Evolutionary conservation across 2,329 filamentous ascomycete genomes (phyloP), one percentile per base, ranked within the genome.

Genomic region (Curvularia sp.): DNA sequence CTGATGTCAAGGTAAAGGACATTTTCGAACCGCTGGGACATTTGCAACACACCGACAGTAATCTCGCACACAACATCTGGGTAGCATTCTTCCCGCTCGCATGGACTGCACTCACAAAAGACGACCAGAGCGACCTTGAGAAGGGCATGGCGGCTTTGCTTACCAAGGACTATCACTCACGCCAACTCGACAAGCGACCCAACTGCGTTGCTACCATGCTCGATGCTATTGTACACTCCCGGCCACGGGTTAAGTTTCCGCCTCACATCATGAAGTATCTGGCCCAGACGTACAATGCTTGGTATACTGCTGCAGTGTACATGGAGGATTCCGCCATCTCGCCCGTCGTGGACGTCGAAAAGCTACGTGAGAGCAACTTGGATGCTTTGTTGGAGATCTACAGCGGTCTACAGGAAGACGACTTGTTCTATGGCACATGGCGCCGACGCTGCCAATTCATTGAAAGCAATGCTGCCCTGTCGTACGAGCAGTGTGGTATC

Each of bases 401-500:
- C 73, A 88, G 93, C 5, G 88, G 89, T 0, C 81, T 99, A 13
- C 91, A 96, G 71, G 96, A 99, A 75, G 93, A 98, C 49, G 95
- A 99, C 74, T 83, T 99, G 47, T 99, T 98, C 77, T 98, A 99
- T 65, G 95, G 95, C 8, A 96, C 93, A 0, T 99, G 95, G 95
- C 88, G 95, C 58, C 88, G 95, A 55, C 89, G 95, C 45, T 97
- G 93, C 75, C 92, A 97, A 66, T 99, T 97, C 72, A 90, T 99
- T 5, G 96, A 99, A 81, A 98, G 93, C 8, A 99, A 99, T 73
- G 92, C 95, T 13, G 95, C 93, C 1, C 82, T 99, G 7, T 99
- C 95, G 0, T 99, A 97, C 69, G 96, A 99, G 79, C 96, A 99
- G 75, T 96, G 96, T 69, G 95, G 95, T 47, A 96, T 98, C 86